Evolutionary conservation across 2,329 filamentous ascomycete species (phyloP), one percentile per base, ranked within the genome.

Genomic region (Penicillium griseofulvum): DNA sequence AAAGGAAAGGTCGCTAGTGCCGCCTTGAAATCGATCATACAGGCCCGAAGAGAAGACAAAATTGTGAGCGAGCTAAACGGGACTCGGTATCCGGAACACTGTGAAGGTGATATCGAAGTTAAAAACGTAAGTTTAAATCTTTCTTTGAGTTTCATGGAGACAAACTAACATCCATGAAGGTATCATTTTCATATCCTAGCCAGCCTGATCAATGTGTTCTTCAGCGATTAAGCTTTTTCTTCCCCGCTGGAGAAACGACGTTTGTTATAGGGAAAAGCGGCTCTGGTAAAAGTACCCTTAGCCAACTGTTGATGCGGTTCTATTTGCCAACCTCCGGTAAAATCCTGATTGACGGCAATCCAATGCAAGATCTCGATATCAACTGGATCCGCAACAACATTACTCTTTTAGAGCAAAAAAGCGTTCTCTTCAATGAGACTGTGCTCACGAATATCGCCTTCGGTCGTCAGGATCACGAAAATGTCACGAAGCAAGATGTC

Each of bases 241-340:
- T 97, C 54, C 83, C 86, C 0, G 80, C 87, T 0, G 87, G 89
- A 0, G 80, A 89, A 58, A 85, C 87, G 3, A 90, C 86, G 0
- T 97, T 94, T 66, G 79, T 97, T 2, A 84, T 97, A 47, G 94
- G 93, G 0, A 83, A 82, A 65, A 96, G 91, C 66, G 94, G 94
- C 0, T 96, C 90, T 2, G 93, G 93, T 0, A 97, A 97, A 71
- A 96, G 91, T 63, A 97, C 93, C 0, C 68, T 97, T 1, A 87
- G 88, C 1, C 91, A 90, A 67, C 79, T 97, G 0, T 79, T 97
- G 0, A 80, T 91, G 48, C 84, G 87, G 12, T 89, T 95, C 63
- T 96, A 97, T 67, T 77, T 83, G 7, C 84, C 89, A 0, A 71
- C 75, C 0, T 75, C 75, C 0, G 93, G 92, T 0, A 71, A 82